Evolutionary conservation across 2,329 filamentous ascomycete genomes (phyloP).

Genomic region (Venturia pyrina): DNA sequence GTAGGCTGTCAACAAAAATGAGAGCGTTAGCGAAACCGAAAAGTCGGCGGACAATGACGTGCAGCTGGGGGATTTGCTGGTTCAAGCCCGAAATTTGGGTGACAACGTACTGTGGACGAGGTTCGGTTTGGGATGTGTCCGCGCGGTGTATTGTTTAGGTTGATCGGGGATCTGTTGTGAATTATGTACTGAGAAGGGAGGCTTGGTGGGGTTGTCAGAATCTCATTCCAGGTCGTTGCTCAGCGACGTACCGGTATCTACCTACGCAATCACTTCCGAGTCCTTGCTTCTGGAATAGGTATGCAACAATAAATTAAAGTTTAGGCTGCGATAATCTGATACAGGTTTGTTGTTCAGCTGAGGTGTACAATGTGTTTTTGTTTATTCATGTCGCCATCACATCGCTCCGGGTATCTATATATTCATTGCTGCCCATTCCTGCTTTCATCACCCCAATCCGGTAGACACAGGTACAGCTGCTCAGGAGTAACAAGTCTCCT

Average conservation of each 20-base stretch:
- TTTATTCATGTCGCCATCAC: background rate
- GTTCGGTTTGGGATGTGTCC: background rate
- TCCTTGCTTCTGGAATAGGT: background rate
- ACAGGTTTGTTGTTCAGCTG: background rate
- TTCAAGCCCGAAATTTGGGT: background rate
- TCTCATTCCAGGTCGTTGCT: background rate
- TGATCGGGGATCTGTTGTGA: background rate
- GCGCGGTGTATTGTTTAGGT: background rate
- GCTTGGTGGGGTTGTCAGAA: background rate
- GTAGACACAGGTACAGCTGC: background rate
- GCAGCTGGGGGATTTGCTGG: background rate
- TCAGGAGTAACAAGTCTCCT: background rate
- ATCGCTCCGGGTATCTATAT: background rate
- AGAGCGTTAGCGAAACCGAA: background rate
- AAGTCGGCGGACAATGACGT: background rate
- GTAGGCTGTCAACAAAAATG: conserved; percentile 8
- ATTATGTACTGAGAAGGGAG: background rate
- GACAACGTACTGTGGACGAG: conserved; percentile 2
- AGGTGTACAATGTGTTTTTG: background rate
- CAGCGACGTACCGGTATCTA: background rate
- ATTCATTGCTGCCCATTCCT: background rate
- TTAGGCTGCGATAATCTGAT: background rate
- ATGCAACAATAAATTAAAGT: background rate
- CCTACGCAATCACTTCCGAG: background rate
- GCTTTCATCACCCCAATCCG: background rate